Evolutionary conservation across 2,329 filamentous ascomycete genomes (phyloP), one percentile per base, ranked within the genome.

Genomic region (Paracoccidioides lutzii): DNA sequence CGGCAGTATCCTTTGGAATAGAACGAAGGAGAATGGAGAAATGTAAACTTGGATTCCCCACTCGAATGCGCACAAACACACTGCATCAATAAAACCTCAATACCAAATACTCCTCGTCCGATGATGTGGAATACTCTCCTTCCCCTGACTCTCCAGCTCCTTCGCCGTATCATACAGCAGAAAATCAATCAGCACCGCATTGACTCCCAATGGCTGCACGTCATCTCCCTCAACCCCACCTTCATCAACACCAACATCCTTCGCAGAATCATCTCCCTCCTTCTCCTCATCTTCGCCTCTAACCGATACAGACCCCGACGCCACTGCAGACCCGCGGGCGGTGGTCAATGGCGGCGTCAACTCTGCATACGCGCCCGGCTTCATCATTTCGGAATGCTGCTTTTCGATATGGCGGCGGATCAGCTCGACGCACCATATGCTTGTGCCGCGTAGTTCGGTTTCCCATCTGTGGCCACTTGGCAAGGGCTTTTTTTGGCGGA

Each of bases 111-210:
- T 94, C 67, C 90, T 81, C 45, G 90, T 95, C 60, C 90, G 79
- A 72, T 96, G 90, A 71, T 95, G 90, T 4, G 88, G 88, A 58
- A 89, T 80, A 38, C 67, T 67, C 58, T 73, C 75, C 58, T 67
- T 63, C 69, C 53, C 82, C 76, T 61, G 76, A 69, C 73, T 75
- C 69, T 97, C 91, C 67, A 87, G 70, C 66, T 89, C 85, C 70
- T 97, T 98, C 73, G 93, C 90, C 15, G 86, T 83, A 72, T 98
- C 93, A 67, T 98, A 98, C 55, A 98, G 75, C 70, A 96, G 95
- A 72, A 97, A 98, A 71, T 98, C 93, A 60, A 98, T 93, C 63
- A 98, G 71, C 42, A 97, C 88, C 32, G 93, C 90, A 67, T 98
- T 98, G 59, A 85, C 70, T 14, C 74, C 73, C 62, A 85, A 71